Percentiles rank a stretch among this genome's conserved stretches.
These are phyloP conservation scores for Beta vulgaris DNA, from an alignment of 148 eudicot species.

Conservation along the genomic window DNA sequence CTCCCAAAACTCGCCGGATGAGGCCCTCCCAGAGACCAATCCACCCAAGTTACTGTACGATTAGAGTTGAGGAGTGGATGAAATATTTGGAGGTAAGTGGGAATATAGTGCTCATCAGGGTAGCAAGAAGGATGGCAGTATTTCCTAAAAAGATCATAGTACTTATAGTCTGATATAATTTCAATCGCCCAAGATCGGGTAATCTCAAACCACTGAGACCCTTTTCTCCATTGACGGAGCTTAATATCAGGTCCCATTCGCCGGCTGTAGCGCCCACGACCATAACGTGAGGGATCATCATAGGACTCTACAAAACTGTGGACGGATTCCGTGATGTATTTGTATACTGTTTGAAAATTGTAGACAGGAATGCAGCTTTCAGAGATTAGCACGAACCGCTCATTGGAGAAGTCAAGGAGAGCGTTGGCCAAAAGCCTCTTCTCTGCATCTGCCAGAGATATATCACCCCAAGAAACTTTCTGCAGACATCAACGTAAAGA, in stretches of 20 bases:
- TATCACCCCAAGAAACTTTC: conserved; percentile 74
- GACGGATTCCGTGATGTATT: conserved; percentile 52
- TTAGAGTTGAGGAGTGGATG: conserved; percentile 48
- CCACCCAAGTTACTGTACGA: conserved; percentile 71
- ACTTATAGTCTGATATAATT: conserved; percentile 63
- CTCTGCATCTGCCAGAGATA: conserved; percentile 69
- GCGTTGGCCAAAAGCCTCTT: conserved; percentile 81
- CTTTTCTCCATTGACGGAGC: conserved; percentile 76
- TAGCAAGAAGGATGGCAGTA: conserved; percentile 74
- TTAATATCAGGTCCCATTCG: conserved; percentile 56
- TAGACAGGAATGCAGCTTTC: conserved; percentile 85
- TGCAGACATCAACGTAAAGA: conserved; percentile 29
- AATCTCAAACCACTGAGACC: conserved; percentile 83
- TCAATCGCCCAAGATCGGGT: conserved; percentile 49
- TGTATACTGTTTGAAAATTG: conserved; percentile 66
- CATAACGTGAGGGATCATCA: conserved; percentile 70
- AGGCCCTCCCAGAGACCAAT: conserved; percentile 66
- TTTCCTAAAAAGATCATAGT: conserved; percentile 53
- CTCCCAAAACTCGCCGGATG: conserved; percentile 62
- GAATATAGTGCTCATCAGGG: conserved; percentile 81
- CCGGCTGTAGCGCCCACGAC: conserved; percentile 76
- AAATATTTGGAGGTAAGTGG: conserved; percentile 60
- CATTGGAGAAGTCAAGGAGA: conserved; percentile 76
- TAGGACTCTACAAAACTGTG: conserved; percentile 70
- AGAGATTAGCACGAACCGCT: conserved; percentile 71